Evolutionary conservation across 1,284 basidiomycete species (phyloP).

Genomic region (Pholiota adiposa): DNA sequence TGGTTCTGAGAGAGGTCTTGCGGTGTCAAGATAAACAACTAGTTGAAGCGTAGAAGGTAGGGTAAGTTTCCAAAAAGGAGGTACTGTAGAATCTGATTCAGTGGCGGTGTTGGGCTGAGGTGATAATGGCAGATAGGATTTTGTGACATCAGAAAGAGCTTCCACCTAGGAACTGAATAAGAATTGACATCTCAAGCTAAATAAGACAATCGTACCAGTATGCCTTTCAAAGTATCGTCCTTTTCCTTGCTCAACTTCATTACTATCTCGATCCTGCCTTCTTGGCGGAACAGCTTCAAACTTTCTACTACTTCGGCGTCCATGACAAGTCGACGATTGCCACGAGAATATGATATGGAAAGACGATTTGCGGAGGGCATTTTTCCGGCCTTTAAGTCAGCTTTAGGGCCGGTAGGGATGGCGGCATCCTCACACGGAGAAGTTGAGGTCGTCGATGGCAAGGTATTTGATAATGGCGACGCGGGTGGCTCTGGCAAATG

Average conservation of each 20-base stretch:
- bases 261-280: slow-evolving; percentile 85
- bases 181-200: neutral
- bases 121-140: slow-evolving; percentile 67
- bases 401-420: slow-evolving; percentile 27
- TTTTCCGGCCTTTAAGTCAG: slow-evolving; percentile 29
- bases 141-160: slow-evolving; percentile 71
- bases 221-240: slow-evolving; percentile 67
- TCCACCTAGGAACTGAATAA: slow-evolving; percentile 60
- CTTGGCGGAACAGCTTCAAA: slow-evolving; percentile 80
- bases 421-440: slow-evolving; percentile 43
- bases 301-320: slow-evolving; percentile 87
- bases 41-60: slow-evolving; percentile 59
- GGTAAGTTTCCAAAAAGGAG: slow-evolving; percentile 62
- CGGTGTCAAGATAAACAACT: slow-evolving; percentile 79
- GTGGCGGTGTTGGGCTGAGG: slow-evolving; percentile 44
- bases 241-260: slow-evolving; percentile 63
- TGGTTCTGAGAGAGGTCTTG: slow-evolving; percentile 88
- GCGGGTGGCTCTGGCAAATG: slow-evolving; percentile 60
- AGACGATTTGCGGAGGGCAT: slow-evolving; percentile 79
- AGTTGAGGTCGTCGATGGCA: slow-evolving; percentile 52
- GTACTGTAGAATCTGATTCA: slow-evolving; percentile 62
- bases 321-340: slow-evolving; percentile 83
- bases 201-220: slow-evolving; percentile 58
- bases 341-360: slow-evolving; percentile 93
- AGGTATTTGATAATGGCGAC: slow-evolving; percentile 56